Evolutionary conservation across 345 rosid species (phyloP).

Genomic region (Camelina sativa): DNA sequence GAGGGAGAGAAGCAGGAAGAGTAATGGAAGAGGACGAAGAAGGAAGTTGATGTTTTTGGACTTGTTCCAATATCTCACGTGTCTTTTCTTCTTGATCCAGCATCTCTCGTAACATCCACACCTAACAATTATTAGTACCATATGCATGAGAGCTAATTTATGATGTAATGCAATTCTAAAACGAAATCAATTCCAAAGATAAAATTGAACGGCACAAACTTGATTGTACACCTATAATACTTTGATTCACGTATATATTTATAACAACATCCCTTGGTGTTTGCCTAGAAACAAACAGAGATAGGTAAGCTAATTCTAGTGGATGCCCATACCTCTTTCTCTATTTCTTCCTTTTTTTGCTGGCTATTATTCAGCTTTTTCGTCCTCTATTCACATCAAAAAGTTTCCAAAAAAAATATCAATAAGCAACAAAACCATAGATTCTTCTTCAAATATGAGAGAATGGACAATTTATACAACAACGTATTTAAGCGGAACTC

Average conservation of each 20-base stretch:
- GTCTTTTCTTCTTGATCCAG: constrained; percentile 79
- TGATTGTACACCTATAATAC: constrained; percentile 12
- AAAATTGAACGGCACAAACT: not conserved
- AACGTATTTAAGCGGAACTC: constrained; percentile 1
- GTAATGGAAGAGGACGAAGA: constrained; percentile 54
- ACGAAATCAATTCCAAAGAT: not conserved
- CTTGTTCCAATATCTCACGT: constrained; percentile 65
- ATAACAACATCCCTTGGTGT: constrained; percentile 37
- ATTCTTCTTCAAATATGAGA: constrained; percentile 2
- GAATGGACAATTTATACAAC: not conserved
- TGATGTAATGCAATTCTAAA: not conserved
- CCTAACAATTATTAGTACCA: constrained; percentile 44
- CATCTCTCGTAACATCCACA: constrained; percentile 71
- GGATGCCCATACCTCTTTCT: constrained; percentile 74
- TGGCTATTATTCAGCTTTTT: constrained; percentile 64
- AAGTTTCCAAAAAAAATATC: not conserved
- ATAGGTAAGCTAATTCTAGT: constrained; percentile 33
- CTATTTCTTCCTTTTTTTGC: constrained; percentile 74
- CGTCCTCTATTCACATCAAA: constrained; percentile 54
- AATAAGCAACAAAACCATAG: not conserved
- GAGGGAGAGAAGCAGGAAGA: constrained; percentile 78
- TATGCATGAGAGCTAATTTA: not conserved
- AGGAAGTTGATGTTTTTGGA: constrained; percentile 51
- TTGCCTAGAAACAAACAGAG: constrained; percentile 27
- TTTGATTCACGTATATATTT: constrained; percentile 14